phyloP scores from a whole-genome alignment of 179 eudicot genomes.

The Beta corolliflora region DNA sequence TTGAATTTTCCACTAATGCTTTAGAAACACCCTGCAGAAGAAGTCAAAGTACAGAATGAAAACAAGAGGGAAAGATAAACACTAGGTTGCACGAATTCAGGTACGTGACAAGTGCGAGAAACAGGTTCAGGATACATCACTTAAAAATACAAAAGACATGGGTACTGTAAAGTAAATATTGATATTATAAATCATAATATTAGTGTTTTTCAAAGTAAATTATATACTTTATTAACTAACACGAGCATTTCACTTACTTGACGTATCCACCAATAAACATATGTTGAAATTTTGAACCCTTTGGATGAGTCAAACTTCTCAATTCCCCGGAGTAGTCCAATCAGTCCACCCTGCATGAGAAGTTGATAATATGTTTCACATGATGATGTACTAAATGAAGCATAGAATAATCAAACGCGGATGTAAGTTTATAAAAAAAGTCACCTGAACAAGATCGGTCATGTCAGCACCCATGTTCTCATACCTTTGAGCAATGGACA shows the following conservation, averaged over 20 bases:
- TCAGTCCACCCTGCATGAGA: constrained; percentile 71
- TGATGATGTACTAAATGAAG: constrained; percentile 6
- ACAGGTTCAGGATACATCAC: too few species aligned
- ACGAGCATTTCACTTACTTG: constrained; percentile 53
- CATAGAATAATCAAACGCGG: background rate
- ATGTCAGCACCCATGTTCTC: constrained; percentile 95
- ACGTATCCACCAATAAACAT: constrained; percentile 99
- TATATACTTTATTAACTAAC: background rate
- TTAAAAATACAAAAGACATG: too few species aligned
- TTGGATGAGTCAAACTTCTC: constrained; percentile 96
- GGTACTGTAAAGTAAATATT: too few species aligned
- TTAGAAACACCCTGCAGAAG: constrained; percentile 81
- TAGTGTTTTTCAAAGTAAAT: too few species aligned
- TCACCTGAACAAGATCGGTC: constrained; percentile 96
- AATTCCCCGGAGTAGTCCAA: constrained; percentile 91
- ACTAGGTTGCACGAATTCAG: too few species aligned
- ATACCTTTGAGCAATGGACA: constrained; percentile 91
- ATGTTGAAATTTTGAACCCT: constrained; percentile 95
- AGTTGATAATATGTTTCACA: constrained; percentile 16
- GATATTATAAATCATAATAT: too few species aligned
- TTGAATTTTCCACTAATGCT: constrained; percentile 78
- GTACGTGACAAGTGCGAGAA: too few species aligned
- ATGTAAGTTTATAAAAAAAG: background rate
- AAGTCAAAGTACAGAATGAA: constrained; percentile 5
- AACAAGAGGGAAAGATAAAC: background rate